Evolutionary conservation across 1,284 basidiomycete genomes (phyloP), one percentile per base, ranked within the genome.

Genomic region (Cystobasidium pallidum): DNA sequence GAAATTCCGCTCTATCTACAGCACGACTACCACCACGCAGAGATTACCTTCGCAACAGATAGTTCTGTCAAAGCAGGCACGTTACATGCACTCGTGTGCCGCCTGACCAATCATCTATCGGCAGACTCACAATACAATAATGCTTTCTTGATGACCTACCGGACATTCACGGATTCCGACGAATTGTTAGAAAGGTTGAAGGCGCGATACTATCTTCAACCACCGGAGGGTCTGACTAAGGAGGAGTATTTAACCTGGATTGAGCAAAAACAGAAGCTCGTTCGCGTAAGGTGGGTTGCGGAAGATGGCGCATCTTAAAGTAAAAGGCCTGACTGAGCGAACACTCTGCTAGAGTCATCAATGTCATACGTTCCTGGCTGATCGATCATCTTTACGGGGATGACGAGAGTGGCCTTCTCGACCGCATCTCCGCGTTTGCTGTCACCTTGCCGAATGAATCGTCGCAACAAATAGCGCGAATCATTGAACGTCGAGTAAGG

Each of bases 141-240:
- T 80, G 90, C 94, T 1, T 99, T 99, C 86, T 82, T 99, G 74
- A 90, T 97, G 86, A 99, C 96, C 0, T 97, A 94, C 84, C 92
- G 94, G 77, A 95, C 93, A 0, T 99, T 99, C 81, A 93, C 92
- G 17, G 89, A 89, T 0, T 84, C 92, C 21, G 86, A 92, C 70
- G 89, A 93, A 73, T 83, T 99, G 26, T 89, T 98, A 72, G 88
- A 92, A 65, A 84, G 92, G n/a, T 86, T 99, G 30, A 86, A 91
- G 11, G 85, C 87, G 70, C 88, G 96, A 6, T 99, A 94, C 82
- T 86, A 86, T 77, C 89, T 96, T 51, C 83, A 86, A 55, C 85
- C 90, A 15, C 96, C 95, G 0, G 83, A 86, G 0, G 88, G 86
- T 11, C 80, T 99, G 21, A 84, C 83, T 4, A 81, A 84, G 0